Base-by-base conservation (phyloP, 768 basidiomycete genomes). In the Phanerochaete sordida region DNA sequence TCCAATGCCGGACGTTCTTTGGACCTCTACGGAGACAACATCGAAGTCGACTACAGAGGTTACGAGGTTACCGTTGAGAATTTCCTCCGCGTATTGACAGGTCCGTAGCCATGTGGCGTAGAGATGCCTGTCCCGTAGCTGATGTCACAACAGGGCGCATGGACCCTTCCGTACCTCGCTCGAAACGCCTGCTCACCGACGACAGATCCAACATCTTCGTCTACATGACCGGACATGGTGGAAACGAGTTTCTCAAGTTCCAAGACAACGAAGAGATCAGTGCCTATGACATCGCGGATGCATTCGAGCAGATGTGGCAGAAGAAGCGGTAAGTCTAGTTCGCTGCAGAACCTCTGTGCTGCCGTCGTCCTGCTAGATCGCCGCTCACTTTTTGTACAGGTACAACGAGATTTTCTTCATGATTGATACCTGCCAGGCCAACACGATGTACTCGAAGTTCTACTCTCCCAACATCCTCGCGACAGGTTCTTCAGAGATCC, bases 181-280 rank as follows among this genome's bases (percentile, higher is more conserved):
- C 91, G 0, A 98, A 99, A 68, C 89, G 96, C 16, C 83, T 99
- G 2, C 78, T 97, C 43, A 89, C 93, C 0, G 95, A 99, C 67
- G 89, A 93, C 58, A 79, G 85, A 28, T 94, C 91, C 6, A 98
- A 98, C 68, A 80, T 99, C 61, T 98, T 98, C 69, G 86, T 99
- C 21, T 98, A 97, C 74, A 91, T 98, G 93, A 96, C 97, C 0
- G 97, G 97, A 0, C 97, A 98, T 66, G 97, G 97, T 13, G 97
- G 97, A 0, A 91, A 96, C 67, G 97, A 97, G 73, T 99, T 98
- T 72, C 84, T 99, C 69, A 98, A 99, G 72, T 98, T 99, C 73
- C 97, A 99, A 70, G 97, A 99, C 70, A 95, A 91, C 71, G 97
- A 98, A 73, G 97, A 99, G 72, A 93, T 98, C 66, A 93, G 91